A percentile compares a stretch with the other conserved stretches of the same genome.
These are phyloP conservation scores for Diaporthe helianthi DNA, from an alignment of 2,329 filamentous ascomycete species.

Conservation along the genomic window DNA sequence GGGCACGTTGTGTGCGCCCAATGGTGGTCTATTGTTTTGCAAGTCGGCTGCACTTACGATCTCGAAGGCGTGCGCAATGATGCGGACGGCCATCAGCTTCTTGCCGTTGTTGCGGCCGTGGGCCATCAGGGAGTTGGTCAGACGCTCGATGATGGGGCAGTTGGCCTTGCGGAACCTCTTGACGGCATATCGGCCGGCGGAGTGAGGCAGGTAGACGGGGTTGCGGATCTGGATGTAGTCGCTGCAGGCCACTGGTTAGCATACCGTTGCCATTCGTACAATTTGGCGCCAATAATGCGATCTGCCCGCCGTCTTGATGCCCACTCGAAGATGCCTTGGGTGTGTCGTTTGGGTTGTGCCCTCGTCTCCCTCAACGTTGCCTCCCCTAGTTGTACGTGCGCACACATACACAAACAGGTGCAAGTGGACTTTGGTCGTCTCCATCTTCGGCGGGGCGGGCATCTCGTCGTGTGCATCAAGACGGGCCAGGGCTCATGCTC, in stretches of 20 bases:
- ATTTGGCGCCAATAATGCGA: slow-evolving; percentile 10
- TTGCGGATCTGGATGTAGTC: slow-evolving; percentile 99
- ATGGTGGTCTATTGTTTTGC: neutral
- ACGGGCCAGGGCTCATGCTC: slow-evolving; percentile 2
- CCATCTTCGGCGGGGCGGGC: neutral
- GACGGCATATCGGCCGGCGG: slow-evolving; percentile 95
- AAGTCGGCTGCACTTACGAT: slow-evolving; percentile 68
- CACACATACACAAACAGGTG: neutral
- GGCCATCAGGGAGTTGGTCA: slow-evolving; percentile 99
- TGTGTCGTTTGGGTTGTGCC: neutral
- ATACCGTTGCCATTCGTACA: slow-evolving; percentile 27
- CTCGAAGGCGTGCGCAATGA: slow-evolving; percentile 98
- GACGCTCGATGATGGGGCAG: slow-evolving; percentile 99
- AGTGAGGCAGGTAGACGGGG: slow-evolving; percentile 99
- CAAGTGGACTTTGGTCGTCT: slow-evolving; percentile 12
- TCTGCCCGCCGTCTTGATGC: slow-evolving; percentile 24
- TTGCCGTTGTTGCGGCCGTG: slow-evolving; percentile 99
- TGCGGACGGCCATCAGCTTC: slow-evolving; percentile 99
- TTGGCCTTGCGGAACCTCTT: slow-evolving; percentile 99
- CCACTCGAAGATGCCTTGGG: neutral
- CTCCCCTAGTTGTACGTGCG: neutral
- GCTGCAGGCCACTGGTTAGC: slow-evolving; percentile 61
- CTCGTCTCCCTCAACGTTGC: neutral
- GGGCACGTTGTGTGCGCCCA: neutral
- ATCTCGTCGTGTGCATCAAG: slow-evolving; percentile 13